phyloP scores from a whole-genome alignment of 306 rosid species.

The Herpetospermum pedunculosum region DNA sequence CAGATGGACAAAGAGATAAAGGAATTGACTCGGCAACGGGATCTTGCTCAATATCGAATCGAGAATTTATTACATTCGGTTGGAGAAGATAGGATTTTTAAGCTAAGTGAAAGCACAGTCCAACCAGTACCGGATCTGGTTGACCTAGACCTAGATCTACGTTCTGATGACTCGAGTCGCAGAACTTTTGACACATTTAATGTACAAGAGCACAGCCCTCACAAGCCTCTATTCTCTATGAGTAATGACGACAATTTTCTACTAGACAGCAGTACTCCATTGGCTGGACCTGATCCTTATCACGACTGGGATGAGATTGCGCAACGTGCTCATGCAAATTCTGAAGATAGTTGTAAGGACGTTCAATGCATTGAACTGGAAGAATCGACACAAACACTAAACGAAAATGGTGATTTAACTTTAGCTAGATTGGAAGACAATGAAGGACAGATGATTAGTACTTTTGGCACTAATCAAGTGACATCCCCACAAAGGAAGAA shows the following conservation, averaged over 20 bases:
- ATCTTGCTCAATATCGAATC: constrained; percentile 52
- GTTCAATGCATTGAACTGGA: constrained; percentile 37
- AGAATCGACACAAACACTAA: constrained; percentile 16
- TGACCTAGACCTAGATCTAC: constrained; percentile 15
- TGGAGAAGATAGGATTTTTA: constrained; percentile 25
- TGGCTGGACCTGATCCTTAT: constrained; percentile 36
- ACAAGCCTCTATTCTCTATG: constrained; percentile 21
- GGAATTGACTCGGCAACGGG: constrained; percentile 61
- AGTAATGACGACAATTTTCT: constrained; percentile 37
- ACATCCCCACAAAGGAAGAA: constrained; percentile 21
- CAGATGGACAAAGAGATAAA: constrained; percentile 72
- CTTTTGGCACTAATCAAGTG: background rate
- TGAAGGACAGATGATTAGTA: constrained; percentile 15
- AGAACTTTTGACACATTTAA: constrained; percentile 3
- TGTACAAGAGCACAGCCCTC: constrained; percentile 14
- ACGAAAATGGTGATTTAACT: constrained; percentile 6
- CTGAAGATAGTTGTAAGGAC: constrained; percentile 41
- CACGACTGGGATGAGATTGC: constrained; percentile 48
- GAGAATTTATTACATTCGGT: constrained; percentile 35
- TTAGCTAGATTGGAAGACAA: constrained; percentile 25
- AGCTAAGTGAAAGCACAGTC: constrained; percentile 16
- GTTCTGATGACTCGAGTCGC: background rate
- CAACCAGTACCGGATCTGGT: constrained; percentile 19
- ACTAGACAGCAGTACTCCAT: constrained; percentile 35
- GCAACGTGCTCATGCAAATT: constrained; percentile 13